Evolutionary conservation across 2,329 filamentous ascomycete species (phyloP).

Genomic region (Monosporascus sp.): DNA sequence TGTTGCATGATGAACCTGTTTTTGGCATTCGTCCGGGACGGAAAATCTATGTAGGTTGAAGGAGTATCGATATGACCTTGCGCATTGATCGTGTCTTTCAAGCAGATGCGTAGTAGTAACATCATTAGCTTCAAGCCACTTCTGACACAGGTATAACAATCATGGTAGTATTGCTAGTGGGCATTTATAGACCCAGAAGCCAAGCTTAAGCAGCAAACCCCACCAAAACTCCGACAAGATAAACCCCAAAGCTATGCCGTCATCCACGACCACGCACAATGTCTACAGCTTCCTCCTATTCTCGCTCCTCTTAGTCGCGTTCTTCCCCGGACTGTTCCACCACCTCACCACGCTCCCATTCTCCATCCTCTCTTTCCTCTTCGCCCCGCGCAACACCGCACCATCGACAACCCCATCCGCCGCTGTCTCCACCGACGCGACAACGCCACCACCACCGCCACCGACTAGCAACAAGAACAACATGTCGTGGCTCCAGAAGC

Average conservation of each 20-base stretch:
- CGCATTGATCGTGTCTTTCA: too few relatives aligned
- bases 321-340: slow-evolving; percentile 52
- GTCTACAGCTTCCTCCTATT: slow-evolving; percentile 40
- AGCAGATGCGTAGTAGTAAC: too few relatives aligned
- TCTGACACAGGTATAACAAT: too few relatives aligned
- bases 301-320: slow-evolving; percentile 41
- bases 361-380: slow-evolving; percentile 32
- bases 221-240: slow-evolving; percentile 16
- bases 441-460: slow-evolving; percentile 1
- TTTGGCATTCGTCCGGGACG: slow-evolving; percentile 2
- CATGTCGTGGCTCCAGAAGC: slow-evolving; percentile 80
- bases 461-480: slow-evolving; percentile 27
- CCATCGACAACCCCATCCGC: slow-evolving; percentile 6
- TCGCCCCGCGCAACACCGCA: slow-evolving; percentile 10
- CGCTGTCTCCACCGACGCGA: too few relatives aligned
- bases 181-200: not conserved
- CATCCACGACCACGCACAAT: slow-evolving; percentile 29
- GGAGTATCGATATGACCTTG: too few relatives aligned
- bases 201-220: slow-evolving; percentile 10
- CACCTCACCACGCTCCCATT: slow-evolving; percentile 46
- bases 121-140: too few relatives aligned
- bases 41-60: slow-evolving; percentile 3
- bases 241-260: slow-evolving; percentile 31
- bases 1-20: not conserved
- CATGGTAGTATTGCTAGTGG: not conserved